Base-by-base conservation (phyloP, 371 early-diverging fungal species). In the Mucor saturninus region DNA sequence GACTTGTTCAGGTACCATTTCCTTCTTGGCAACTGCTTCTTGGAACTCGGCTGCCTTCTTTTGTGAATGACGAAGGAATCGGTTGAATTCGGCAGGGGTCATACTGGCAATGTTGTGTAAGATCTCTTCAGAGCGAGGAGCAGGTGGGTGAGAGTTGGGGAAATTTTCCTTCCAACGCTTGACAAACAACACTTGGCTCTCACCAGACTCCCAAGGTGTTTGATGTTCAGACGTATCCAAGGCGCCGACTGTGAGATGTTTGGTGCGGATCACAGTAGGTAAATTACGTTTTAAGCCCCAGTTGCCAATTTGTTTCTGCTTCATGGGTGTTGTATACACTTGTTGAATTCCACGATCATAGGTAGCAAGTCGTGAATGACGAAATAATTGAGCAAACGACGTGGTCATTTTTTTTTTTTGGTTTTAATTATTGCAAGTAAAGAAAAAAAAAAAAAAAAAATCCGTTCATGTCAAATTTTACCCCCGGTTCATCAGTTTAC, bases 211-310 rank as follows among this genome's bases (percentile, higher is more conserved):
- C 80, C 89, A 91, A 15, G 87, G 87, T 2, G 88, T 89, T 59
- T 89, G 88, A 75, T 89, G 90, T 67, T 91, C 91, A 39, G 80
- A 76, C 9, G 91, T 89, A 61, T 93, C 93, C 29, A 91, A 75
- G 31, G 81, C 79, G 29, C 77, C 68, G 35, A 93, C 75, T 39
- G 82, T 83, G 45, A 89, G 77, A 59, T 76, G 61, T 31, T 79
- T 80, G 31, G 92, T 86, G 38, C 83, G 75, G 58, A 90, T 79
- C 21, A 85, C 84, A 10, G 79, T 80, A n/a, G 93, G 92, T 55
- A 93, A 69, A 56, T 83, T 82, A 39, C 92, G 90, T 74, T 93
- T 93, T 68, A 93, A 61, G 11, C 93, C 93, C 91, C 91, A 93
- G 67, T 91, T 88, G 35, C 90, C 91, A 39, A 72, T 73, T 56